A percentile compares a stretch with the other conserved stretches of the same genome.
phyloP scores from a whole-genome alignment of 805 yeast species.

The Yamadazyma sp. region DNA sequence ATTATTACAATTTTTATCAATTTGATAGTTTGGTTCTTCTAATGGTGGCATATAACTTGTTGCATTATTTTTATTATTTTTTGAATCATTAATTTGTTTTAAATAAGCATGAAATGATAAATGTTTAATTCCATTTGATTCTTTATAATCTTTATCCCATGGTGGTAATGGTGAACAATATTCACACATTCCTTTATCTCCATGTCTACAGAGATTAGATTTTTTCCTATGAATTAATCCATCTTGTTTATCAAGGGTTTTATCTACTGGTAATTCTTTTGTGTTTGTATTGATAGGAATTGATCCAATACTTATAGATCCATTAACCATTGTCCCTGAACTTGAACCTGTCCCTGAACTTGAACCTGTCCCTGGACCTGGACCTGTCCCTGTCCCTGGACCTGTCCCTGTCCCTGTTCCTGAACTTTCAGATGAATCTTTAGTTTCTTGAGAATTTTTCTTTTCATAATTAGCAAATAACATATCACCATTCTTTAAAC shows the following conservation, averaged over 20 bases:
- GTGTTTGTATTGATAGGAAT: no score
- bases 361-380: slow-evolving; percentile 1
- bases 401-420: background rate
- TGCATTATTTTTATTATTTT: slow-evolving; percentile 61
- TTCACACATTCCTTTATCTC: slow-evolving; percentile 96
- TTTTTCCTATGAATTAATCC: slow-evolving; percentile 71
- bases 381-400: background rate
- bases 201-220: slow-evolving; percentile 74
- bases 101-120: slow-evolving; percentile 81
- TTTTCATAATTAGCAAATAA: slow-evolving; percentile 39
- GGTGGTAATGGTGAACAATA: slow-evolving; percentile 95
- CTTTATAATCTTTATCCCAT: slow-evolving; percentile 78
- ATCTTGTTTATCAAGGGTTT: slow-evolving; percentile 54
- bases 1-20: slow-evolving; percentile 60
- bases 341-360: background rate
- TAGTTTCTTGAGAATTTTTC: slow-evolving; percentile 14
- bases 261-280: slow-evolving; percentile 65
- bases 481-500: slow-evolving; percentile 59
- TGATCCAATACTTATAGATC: slow-evolving; percentile 1
- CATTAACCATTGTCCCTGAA: slow-evolving; percentile 1
- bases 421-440: background rate
- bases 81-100: slow-evolving; percentile 63
- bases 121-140: slow-evolving; percentile 79
- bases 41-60: slow-evolving; percentile 71
- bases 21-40: slow-evolving; percentile 64